phyloP scores from a whole-genome alignment of 768 basidiomycete species.

The Tricholoma sp. region DNA sequence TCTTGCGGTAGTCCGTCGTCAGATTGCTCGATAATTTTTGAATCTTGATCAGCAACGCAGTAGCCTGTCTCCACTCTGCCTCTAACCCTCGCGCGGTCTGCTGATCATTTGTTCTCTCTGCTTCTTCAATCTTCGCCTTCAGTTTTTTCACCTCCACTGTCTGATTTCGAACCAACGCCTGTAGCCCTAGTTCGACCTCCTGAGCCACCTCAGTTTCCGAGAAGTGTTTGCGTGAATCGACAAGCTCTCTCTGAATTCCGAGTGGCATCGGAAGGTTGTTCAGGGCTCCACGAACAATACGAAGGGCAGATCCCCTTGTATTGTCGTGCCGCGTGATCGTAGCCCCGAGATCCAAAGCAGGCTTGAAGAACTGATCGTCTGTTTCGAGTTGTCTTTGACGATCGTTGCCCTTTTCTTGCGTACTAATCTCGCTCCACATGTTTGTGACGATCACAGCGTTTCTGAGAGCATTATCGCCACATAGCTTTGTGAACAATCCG shows the following conservation, averaged over 20 bases:
- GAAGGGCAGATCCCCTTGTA: slow-evolving; percentile 22
- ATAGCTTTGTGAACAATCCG: slow-evolving; percentile 39
- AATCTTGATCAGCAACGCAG: not conserved
- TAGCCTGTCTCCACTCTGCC: not conserved
- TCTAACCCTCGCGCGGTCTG: not conserved
- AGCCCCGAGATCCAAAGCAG: slow-evolving; percentile 35
- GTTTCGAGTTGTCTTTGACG: slow-evolving; percentile 30
- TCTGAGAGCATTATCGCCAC: slow-evolving; percentile 35
- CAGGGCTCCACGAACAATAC: slow-evolving; percentile 27
- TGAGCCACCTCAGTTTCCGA: not conserved
- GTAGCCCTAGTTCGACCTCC: not conserved
- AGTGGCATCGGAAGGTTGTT: slow-evolving; percentile 7
- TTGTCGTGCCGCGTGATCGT: slow-evolving; percentile 26
- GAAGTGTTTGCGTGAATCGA: not conserved
- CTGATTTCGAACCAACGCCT: not conserved
- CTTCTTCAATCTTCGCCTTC: not conserved
- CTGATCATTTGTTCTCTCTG: not conserved
- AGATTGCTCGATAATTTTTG: not conserved
- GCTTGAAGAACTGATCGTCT: slow-evolving; percentile 32
- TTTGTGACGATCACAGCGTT: slow-evolving; percentile 43
- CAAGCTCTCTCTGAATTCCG: slow-evolving; percentile 13
- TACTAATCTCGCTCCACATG: slow-evolving; percentile 38
- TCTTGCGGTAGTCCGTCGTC: not conserved
- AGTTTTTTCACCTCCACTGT: not conserved
- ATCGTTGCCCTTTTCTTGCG: slow-evolving; percentile 13